Base-by-base conservation (phyloP, 2,329 filamentous ascomycete genomes). In the Pseudopyricularia cyperi region DNA sequence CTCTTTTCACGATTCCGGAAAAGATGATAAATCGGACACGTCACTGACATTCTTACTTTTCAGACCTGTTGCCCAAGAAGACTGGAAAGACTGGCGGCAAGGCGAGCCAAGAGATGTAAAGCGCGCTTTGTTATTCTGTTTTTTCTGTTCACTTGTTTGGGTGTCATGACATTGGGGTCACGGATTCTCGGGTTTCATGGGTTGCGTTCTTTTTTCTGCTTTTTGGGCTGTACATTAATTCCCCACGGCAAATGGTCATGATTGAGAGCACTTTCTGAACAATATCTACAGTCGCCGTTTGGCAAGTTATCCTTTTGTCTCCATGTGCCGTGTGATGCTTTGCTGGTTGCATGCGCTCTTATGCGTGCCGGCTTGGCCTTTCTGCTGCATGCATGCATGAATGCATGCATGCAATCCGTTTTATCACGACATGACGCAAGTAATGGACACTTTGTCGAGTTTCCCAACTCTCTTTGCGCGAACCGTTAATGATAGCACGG, bases 1-100 rank as follows among this genome's bases (percentile, higher is more conserved):
- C 53, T 30, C 7, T 26, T 14, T 12, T 22, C 8, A 24, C 4
- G 14, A 7, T 28, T 3, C 2, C 11, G 12, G 12, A 44, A 9
- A 6, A n/a, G 5, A 14, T 15, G 1, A 14, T 11, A 6, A 48
- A 8, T 7, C 15, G 6, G 26, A 22, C 39, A 47, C 3, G 49
- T 35, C 53, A 26, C 59, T 67, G 59, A 65, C 57, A 46, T 44
- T n/a, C 17, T 17, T 26, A 12, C 48, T 50, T 52, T 52, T 54
- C 66, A 95, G 91, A 98, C 77, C 86, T 98, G 58, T 83, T 98
- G 60, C 93, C 93, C 68, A 97, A 98, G 89, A 97, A 97, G 88
- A 95, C 93, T 66, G 77, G 83, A 71, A 96, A 97, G 87, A 78
- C 79, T 69, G 37, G 35, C 19, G 87, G 87, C 75, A 95, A 95